These are phyloP conservation scores for Colletotrichum acutatum DNA, from an alignment of 2,329 filamentous ascomycete genomes.

Conservation along the genomic window DNA sequence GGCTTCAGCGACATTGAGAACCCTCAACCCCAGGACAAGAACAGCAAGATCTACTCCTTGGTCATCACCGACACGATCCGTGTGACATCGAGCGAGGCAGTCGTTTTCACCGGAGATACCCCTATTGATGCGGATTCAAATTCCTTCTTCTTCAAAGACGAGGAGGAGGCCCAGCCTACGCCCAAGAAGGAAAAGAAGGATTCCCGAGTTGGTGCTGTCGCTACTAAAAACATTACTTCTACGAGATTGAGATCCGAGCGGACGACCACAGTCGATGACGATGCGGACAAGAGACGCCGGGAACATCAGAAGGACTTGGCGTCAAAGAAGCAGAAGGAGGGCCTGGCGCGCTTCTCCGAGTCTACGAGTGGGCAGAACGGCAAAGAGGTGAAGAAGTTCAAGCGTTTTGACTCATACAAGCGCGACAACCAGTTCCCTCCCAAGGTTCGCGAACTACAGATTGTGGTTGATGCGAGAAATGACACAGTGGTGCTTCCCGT, in stretches of 20 bases:
- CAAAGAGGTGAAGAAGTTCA: conserved; percentile 97
- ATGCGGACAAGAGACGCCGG: conserved; percentile 85
- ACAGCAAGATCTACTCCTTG: conserved; percentile 88
- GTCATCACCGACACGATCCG: conserved; percentile 94
- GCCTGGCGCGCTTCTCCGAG: conserved; percentile 85
- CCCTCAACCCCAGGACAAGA: conserved; percentile 86
- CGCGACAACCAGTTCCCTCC: conserved; percentile 92
- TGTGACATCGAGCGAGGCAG: conserved; percentile 80
- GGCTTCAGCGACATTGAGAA: conserved; percentile 93
- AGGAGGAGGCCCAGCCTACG: conserved; percentile 85
- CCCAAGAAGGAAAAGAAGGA: conserved; percentile 94
- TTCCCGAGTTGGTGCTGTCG: conserved; percentile 83
- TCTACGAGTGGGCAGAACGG: conserved; percentile 87
- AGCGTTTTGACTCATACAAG: conserved; percentile 99
- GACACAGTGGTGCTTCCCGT: conserved; percentile 92
- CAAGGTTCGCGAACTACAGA: conserved; percentile 84
- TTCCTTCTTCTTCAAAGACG: conserved; percentile 98
- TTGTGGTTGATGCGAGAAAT: conserved; percentile 92
- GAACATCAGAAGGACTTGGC: conserved; percentile 93
- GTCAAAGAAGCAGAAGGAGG: conserved; percentile 88
- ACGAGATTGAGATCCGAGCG: conserved; percentile 92
- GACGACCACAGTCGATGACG: conserved; percentile 87
- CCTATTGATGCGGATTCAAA: conserved; percentile 92
- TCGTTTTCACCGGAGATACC: conserved; percentile 94
- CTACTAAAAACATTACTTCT: conserved; percentile 94